Base-by-base conservation (phyloP, 805 yeast genomes). In the Starmerella asiatica region DNA sequence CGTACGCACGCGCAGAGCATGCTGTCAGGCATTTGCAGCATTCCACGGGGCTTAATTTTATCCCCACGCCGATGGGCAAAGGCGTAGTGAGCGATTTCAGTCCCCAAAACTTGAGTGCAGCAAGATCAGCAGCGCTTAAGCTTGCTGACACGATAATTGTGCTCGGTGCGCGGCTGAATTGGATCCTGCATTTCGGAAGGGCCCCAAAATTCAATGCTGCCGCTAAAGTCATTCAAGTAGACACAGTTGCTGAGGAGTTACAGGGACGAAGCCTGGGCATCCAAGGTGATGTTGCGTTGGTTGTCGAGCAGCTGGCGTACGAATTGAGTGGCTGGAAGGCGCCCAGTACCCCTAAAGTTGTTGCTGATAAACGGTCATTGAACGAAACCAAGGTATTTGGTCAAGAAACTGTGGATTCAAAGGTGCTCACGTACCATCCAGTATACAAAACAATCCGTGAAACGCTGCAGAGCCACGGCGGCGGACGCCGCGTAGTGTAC, bases 11-110 rank as follows among this genome's bases (percentile, higher is more conserved):
- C 28, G 68, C 73, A 0, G 67, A 70, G 5, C 33, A 24, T 1
- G 52, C 55, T 2, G 43, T 77, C 7, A 55, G 69, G 1, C 29
- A 47, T 0, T 63, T 78, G 36, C 64, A 77, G 16, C 37, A 53
- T 5, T 28, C 38, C 1, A 69, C 72, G 37, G 50, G 60, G 8
- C 36, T 77, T 1, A 72, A 79, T 1, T 78, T 78, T 48, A 51
- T 78, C 36, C 82, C 85, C 8, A 77, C 85, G 0, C 84, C 86
- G 3, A 78, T 78, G 86, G 86, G 80, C 0, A 78, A 78, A 55
- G 86, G 86, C 8, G 71, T 77, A 0, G 57, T 78, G 1, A 61
- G 71, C 3, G 86, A 78, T 51, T 47, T 56, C 3, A 55, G 59
- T 29, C 51, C 49, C 0, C 52, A 64, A 24, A 77, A 77, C 47